Evolutionary conservation across 2,329 filamentous ascomycete species (phyloP), one percentile per base, ranked within the genome.

Genomic region (Trichoderma oligosporum): DNA sequence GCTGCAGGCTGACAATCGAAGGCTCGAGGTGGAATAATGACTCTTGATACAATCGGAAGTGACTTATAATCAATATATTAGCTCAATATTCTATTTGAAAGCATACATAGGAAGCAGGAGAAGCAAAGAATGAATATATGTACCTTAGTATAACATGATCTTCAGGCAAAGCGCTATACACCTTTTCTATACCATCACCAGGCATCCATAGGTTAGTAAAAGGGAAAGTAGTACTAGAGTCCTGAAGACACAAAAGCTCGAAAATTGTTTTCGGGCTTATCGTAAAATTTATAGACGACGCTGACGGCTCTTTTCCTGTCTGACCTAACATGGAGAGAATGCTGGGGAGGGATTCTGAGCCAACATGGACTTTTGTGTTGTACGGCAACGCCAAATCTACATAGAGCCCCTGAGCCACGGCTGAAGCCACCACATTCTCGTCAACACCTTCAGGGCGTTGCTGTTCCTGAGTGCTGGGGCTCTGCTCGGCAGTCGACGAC

Each of bases 201-300:
- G 48, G 48, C 35, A 52, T 41, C 48, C 48, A 52, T 22, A 52
- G 7, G 36, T 52, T 52, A 16, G 48, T 52, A 31, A 52, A 52
- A 20, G 48, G 48, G 31, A 52, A 52, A n/a, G 48, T 52, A 1
- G 48, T 52, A 22, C 48, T 52, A 4, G 48, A 52, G 16, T 52
- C 35, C 18, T 52, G 48, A 20, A 52, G 48, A 9, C 48, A 52
- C 16, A 52, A 1, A 7, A 52, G 24, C 12, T 52, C 48, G 3
- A 41, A 52, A 9, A 52, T 41, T 24, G 18, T 14, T 14, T 39
- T 52, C 6, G 48, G 48, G 8, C 36, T 22, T 12, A 39, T 52
- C 16, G 35, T 38, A 11, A 41, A 24, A 4, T 52, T 52, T 2
- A 52, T 1, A 2, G 35, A 4, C 14, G 35, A 16, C 20, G 12